phyloP scores from a whole-genome alignment of 192 early-diverging fungal species.

The Coemansia sp. region DNA sequence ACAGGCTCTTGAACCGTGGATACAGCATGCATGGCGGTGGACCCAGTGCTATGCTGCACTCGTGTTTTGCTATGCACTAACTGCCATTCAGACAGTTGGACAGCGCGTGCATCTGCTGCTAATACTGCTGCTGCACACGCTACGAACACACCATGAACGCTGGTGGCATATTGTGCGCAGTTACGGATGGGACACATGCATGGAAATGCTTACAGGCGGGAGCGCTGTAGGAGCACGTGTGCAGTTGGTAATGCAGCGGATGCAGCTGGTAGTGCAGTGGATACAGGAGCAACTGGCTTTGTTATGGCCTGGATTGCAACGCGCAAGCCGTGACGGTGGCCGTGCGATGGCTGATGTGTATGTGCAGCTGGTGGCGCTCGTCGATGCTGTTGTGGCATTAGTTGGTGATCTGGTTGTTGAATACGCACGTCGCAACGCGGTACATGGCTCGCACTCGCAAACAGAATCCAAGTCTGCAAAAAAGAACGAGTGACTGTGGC shows the following conservation, averaged over 20 bases:
- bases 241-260: background rate
- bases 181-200: background rate
- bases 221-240: background rate
- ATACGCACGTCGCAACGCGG: constrained; percentile 26
- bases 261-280: background rate
- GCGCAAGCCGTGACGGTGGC: constrained; percentile 16
- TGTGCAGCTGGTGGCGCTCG: constrained; percentile 18
- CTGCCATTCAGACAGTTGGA: background rate
- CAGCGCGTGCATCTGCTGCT: background rate
- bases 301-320: constrained; percentile 23
- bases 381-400: constrained; percentile 21
- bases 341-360: constrained; percentile 34
- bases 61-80: background rate
- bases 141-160: background rate
- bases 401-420: constrained; percentile 37
- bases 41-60: background rate
- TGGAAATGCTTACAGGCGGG: background rate
- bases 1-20: background rate
- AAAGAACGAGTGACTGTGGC: background rate
- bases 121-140: background rate
- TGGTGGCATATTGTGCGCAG: background rate
- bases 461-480: background rate
- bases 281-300: background rate
- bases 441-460: constrained; percentile 8
- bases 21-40: background rate